These are phyloP conservation scores for Phytophthora kernoviae DNA, from an alignment of 352 stramenopile genomes.

Conservation along the genomic window DNA sequence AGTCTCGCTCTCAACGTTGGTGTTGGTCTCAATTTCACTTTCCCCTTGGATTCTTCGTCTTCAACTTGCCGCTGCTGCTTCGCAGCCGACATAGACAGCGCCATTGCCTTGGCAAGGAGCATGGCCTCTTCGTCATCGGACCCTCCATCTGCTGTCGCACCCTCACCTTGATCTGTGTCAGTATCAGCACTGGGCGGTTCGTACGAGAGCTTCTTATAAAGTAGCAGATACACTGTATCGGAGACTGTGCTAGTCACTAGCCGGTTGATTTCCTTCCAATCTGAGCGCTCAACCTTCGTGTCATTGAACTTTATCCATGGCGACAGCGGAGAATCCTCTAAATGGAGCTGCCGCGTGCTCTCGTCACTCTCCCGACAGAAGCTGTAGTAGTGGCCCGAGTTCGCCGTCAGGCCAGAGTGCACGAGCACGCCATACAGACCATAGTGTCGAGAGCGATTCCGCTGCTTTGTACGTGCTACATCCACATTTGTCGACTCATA, in stretches of 20 bases:
- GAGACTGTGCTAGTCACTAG: conserved; percentile 80
- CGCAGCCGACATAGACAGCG: conserved; percentile 84
- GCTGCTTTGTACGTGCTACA: conserved; percentile 19
- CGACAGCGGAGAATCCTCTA: conserved; percentile 75
- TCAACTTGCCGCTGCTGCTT: conserved; percentile 42
- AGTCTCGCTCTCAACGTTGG: conserved; percentile 17
- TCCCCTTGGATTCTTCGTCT: conserved; percentile 48
- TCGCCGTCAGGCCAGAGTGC: conserved; percentile 87
- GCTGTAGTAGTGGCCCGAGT: conserved; percentile 92
- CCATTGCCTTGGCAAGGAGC: conserved; percentile 88
- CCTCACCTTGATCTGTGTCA: conserved; percentile 12
- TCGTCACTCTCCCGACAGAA: conserved; percentile 87
- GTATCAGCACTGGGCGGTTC: conserved; percentile 15
- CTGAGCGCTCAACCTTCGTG: conserved; percentile 77
- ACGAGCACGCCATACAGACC: conserved; percentile 90
- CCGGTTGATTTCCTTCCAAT: conserved; percentile 85
- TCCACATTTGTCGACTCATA: conserved; percentile 19
- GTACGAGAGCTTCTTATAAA: conserved; percentile 89
- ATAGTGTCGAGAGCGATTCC: conserved; percentile 64
- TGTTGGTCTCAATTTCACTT: conserved; percentile 7
- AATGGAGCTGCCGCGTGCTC: conserved; percentile 67
- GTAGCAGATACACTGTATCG: conserved; percentile 87
- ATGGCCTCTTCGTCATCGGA: conserved; percentile 81
- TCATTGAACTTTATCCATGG: conserved; percentile 94
- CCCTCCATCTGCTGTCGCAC: conserved; percentile 8